These are phyloP conservation scores for Lachancea thermotolerans DNA, from an alignment of 805 yeast genomes.

Conservation along the genomic window DNA sequence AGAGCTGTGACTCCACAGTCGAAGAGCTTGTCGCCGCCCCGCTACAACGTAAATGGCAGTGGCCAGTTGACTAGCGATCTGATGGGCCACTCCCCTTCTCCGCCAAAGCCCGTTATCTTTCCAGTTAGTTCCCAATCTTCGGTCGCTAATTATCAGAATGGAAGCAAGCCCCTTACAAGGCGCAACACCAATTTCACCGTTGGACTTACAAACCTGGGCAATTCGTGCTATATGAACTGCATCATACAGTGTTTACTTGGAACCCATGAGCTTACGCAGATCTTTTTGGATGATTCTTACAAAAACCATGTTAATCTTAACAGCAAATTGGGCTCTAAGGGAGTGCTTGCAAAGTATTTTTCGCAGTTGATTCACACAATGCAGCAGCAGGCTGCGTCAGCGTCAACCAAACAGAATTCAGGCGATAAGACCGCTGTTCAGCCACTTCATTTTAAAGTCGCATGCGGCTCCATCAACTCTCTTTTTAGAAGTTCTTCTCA, in stretches of 20 bases:
- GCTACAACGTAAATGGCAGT: background rate
- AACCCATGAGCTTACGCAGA: constrained; percentile 54
- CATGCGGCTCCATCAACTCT: constrained; percentile 62
- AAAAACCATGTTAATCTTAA: constrained; percentile 61
- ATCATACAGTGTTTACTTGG: constrained; percentile 80
- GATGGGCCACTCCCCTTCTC: background rate
- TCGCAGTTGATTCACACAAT: constrained; percentile 52
- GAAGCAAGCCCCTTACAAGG: background rate
- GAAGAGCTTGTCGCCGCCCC: constrained; percentile 3
- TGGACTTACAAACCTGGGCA: constrained; percentile 78
- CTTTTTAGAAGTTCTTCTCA: constrained; percentile 78
- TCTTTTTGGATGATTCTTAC: constrained; percentile 57
- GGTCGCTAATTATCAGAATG: background rate
- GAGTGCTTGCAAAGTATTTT: constrained; percentile 64
- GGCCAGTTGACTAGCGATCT: no score
- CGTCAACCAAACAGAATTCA: background rate
- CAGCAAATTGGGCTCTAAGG: constrained; percentile 75
- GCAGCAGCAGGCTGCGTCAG: constrained; percentile 33
- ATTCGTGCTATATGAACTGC: constrained; percentile 91
- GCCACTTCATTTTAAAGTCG: constrained; percentile 59
- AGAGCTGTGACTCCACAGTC: constrained; percentile 7
- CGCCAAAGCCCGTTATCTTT: background rate
- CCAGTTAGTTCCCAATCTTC: no score
- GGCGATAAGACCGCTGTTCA: constrained; percentile 37
- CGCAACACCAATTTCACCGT: constrained; percentile 41